Conservation (phyloP, 805 yeast genomes). For the Ogataea philodendri region DNA sequence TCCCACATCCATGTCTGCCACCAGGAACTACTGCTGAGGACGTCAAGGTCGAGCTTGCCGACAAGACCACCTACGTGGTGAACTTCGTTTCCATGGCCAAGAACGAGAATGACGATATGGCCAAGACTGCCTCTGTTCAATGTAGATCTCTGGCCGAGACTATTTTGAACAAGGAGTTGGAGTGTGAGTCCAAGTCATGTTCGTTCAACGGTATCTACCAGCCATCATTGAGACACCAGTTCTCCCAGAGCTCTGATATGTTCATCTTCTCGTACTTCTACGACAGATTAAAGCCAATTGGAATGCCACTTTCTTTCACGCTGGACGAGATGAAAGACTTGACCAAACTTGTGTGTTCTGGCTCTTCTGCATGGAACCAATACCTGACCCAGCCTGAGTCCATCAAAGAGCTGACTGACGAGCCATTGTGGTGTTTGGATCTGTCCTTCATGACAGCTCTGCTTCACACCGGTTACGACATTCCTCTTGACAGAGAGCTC, state of each 20-base stretch:
- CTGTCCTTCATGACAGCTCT: constrained; percentile 85
- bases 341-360: constrained; percentile 82
- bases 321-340: constrained; percentile 79
- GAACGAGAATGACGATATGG: constrained; percentile 27
- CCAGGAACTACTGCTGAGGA: constrained; percentile 64
- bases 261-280: constrained; percentile 92
- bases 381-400: constrained; percentile 67
- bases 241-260: constrained; percentile 71
- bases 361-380: constrained; percentile 69
- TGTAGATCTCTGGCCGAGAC: constrained; percentile 84
- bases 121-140: constrained; percentile 64
- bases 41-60: constrained; percentile 57
- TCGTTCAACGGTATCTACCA: constrained; percentile 97
- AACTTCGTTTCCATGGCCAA: constrained; percentile 34
- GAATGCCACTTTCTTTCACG: constrained; percentile 90
- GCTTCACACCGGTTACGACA: constrained; percentile 95
- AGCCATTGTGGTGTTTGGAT: constrained; percentile 95
- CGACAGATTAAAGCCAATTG: constrained; percentile 91
- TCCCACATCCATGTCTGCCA: constrained; percentile 84
- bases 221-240: constrained; percentile 81
- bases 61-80: constrained; percentile 32
- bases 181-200: constrained; percentile 77
- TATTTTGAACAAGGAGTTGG: constrained; percentile 77
- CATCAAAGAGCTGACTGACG: constrained; percentile 60
- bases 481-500: constrained; percentile 84